Conservation (phyloP, 805 yeast species). For the Ogataea pilisensis region DNA sequence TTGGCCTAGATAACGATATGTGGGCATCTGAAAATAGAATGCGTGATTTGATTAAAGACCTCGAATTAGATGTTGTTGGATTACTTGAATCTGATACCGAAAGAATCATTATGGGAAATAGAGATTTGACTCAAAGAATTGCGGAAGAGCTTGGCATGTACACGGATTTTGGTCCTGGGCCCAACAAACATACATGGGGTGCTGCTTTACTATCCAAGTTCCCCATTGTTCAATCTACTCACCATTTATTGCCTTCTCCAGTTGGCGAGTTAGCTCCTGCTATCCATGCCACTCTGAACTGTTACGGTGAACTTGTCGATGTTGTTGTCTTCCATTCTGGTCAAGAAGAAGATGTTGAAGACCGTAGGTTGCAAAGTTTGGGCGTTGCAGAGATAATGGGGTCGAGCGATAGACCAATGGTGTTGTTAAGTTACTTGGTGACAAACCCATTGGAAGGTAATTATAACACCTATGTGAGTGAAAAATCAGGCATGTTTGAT, state of each 20-base stretch:
- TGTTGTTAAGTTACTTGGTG: slow-evolving; percentile 85
- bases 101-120: slow-evolving; percentile 88
- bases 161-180: slow-evolving; percentile 96
- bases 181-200: slow-evolving; percentile 98
- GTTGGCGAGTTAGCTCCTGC: slow-evolving; percentile 99
- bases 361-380: slow-evolving; percentile 79
- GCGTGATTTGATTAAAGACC: slow-evolving; percentile 76
- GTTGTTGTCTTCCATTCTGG: slow-evolving; percentile 97
- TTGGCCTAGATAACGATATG: slow-evolving; percentile 95
- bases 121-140: slow-evolving; percentile 86
- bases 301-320: slow-evolving; percentile 83
- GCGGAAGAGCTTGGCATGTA: slow-evolving; percentile 95
- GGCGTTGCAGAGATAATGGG: slow-evolving; percentile 80
- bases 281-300: slow-evolving; percentile 90
- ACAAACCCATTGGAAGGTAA: slow-evolving; percentile 85
- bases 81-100: slow-evolving; percentile 91
- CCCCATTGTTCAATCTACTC: slow-evolving; percentile 88
- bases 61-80: slow-evolving; percentile 89
- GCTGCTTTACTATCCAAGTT: slow-evolving; percentile 87
- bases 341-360: slow-evolving; percentile 96
- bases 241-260: slow-evolving; percentile 91
- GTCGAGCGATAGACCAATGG: slow-evolving; percentile 72
- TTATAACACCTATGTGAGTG: slow-evolving; percentile 87
- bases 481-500: slow-evolving; percentile 81
- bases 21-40: slow-evolving; percentile 95